Evolutionary conservation across 2,329 filamentous ascomycete genomes (phyloP).

Genomic region (Trichoderma sp.): DNA sequence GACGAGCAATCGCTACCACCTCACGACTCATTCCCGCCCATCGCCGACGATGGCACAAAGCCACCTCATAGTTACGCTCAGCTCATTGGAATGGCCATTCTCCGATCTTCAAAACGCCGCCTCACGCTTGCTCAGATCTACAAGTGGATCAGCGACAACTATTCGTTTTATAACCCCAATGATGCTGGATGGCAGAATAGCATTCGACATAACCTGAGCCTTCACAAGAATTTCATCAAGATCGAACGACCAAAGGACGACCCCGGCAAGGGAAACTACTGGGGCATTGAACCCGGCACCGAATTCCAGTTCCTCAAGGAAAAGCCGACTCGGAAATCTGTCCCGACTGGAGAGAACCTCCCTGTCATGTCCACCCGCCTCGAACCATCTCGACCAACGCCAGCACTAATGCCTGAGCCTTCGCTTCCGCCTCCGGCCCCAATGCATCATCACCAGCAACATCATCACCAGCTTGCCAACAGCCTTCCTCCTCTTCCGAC

Average conservation of each 20-base stretch:
- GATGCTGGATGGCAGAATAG: conserved; percentile 98
- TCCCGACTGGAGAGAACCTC: conserved; percentile 58
- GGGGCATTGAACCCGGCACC: conserved; percentile 88
- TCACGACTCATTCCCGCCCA: conserved; percentile 75
- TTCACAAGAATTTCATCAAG: conserved; percentile 96
- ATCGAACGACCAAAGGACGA: conserved; percentile 96
- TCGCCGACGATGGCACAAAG: conserved; percentile 85
- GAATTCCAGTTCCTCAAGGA: conserved; percentile 89
- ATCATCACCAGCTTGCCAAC: conserved; percentile 12
- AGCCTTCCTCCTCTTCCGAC: conserved; percentile 45
- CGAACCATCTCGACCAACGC: conserved; percentile 51
- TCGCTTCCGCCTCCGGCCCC: conserved; percentile 50
- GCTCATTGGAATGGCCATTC: conserved; percentile 94
- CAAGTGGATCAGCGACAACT: conserved; percentile 98
- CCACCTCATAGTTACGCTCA: conserved; percentile 91
- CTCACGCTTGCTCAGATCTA: conserved; percentile 95
- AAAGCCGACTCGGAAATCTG: conserved; percentile 66
- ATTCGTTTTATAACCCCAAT: conserved; percentile 78
- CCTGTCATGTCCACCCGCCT: conserved; percentile 60
- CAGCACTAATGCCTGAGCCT: conserved; percentile 47
- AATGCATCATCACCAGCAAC: conserved; percentile 39
- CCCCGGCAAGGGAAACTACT: conserved; percentile 96
- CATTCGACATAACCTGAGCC: conserved; percentile 94
- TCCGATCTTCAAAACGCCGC: conserved; percentile 78
- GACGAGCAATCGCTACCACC: conserved; percentile 63